Conservation (phyloP, 768 basidiomycete genomes). For the Amanita muscaria region DNA sequence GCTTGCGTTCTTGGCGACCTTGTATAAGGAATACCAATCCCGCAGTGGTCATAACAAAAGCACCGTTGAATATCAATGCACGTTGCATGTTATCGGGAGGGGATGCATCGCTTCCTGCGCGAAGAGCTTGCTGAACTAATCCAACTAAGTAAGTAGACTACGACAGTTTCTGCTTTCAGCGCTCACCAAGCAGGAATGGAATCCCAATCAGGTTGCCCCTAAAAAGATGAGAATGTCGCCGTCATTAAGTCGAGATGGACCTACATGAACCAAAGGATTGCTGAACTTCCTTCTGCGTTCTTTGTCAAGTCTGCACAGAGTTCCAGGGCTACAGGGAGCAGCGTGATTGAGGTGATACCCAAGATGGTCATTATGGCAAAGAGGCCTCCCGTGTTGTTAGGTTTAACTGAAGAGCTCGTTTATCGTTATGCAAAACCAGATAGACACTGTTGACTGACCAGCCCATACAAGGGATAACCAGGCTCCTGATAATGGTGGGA, state of each 20-base stretch:
- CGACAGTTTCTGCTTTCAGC: background rate
- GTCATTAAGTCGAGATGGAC: constrained; percentile 18
- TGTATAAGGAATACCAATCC: constrained; percentile 39
- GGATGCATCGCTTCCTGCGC: constrained; percentile 45
- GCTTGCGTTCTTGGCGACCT: constrained; percentile 56
- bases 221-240: constrained; percentile 2
- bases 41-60: constrained; percentile 32
- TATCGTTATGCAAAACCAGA: background rate
- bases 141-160: background rate
- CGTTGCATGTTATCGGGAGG: constrained; percentile 71
- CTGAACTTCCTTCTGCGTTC: constrained; percentile 70
- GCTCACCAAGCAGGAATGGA: constrained; percentile 52
- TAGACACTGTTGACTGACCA: constrained; percentile 30
- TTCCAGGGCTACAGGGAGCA: constrained; percentile 73
- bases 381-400: constrained; percentile 48
- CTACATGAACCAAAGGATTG: constrained; percentile 68
- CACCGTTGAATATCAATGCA: constrained; percentile 60
- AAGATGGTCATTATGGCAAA: constrained; percentile 63
- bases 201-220: constrained; percentile 64
- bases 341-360: constrained; percentile 53
- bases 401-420: constrained; percentile 40
- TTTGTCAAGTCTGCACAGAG: constrained; percentile 73
- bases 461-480: constrained; percentile 83
- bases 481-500: constrained; percentile 49
- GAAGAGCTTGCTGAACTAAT: constrained; percentile 59